Conservation (phyloP, 768 basidiomycete species). For the Suillus variegatus region DNA sequence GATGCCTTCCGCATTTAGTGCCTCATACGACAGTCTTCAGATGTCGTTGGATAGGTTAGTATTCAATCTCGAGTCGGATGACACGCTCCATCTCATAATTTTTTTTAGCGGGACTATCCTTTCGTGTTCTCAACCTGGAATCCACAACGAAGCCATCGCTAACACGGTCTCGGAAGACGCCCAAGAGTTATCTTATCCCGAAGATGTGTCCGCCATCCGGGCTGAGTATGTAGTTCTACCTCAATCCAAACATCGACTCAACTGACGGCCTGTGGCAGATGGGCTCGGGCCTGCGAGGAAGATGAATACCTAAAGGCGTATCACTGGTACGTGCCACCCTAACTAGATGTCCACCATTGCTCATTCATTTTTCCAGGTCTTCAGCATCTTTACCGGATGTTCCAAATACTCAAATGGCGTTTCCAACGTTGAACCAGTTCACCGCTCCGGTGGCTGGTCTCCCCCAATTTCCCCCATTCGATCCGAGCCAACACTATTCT, state of each 20-base stretch:
- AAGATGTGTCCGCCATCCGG: neutral
- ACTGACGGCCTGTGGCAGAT: neutral
- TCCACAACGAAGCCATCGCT: neutral
- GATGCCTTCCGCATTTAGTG: neutral
- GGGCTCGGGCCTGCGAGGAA: neutral
- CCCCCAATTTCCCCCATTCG: neutral
- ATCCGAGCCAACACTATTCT: neutral
- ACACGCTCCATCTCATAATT: neutral
- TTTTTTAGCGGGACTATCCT: neutral
- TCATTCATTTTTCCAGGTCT: neutral
- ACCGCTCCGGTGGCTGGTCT: neutral
- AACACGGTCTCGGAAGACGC: neutral
- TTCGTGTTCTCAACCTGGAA: neutral
- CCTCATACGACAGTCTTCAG: neutral
- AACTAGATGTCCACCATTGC: neutral
- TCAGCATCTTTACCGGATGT: too few species aligned
- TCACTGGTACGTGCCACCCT: neutral
- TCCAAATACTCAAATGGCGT: too few species aligned
- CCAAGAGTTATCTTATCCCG: neutral
- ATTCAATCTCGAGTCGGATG: neutral
- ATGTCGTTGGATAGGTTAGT: neutral
- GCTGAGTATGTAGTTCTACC: neutral
- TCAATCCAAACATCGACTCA: neutral
- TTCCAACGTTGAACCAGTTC: neutral
- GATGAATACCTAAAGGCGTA: neutral